Percentiles rank a stretch among this genome's conserved stretches.
phyloP scores from a whole-genome alignment of 1,284 basidiomycete genomes.

The Boletus semigastroideus region DNA sequence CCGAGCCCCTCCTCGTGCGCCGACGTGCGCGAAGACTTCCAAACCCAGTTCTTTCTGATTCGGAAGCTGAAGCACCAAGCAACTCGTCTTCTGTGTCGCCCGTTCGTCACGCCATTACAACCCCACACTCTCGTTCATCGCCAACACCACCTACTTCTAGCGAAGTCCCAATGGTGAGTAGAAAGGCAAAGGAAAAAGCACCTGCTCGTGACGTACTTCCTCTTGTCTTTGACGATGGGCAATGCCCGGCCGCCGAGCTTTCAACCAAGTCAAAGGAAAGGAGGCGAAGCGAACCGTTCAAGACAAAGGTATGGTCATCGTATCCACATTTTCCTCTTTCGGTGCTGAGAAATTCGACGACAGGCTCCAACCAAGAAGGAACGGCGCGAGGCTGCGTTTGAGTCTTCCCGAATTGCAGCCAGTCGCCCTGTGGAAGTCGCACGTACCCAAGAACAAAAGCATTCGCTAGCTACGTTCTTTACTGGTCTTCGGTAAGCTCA shows the following conservation, averaged over 20 bases:
- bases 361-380: conserved; percentile 36
- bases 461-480: conserved; percentile 25
- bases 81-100: conserved; percentile 31
- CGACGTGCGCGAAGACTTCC: conserved; percentile 8
- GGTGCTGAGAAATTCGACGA: conserved; percentile 4
- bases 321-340: background rate
- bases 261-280: conserved; percentile 22
- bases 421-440: conserved; percentile 31
- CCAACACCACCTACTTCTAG: conserved; percentile 36
- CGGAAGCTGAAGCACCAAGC: conserved; percentile 22
- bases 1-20: conserved; percentile 11
- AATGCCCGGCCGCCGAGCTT: conserved; percentile 4
- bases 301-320: conserved; percentile 25
- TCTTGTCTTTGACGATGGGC: conserved; percentile 26
- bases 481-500: conserved; percentile 21
- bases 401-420: conserved; percentile 33
- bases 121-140: conserved; percentile 31
- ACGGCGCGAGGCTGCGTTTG: conserved; percentile 25
- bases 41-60: conserved; percentile 18
- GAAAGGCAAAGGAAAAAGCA: conserved; percentile 31
- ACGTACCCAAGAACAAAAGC: conserved; percentile 27
- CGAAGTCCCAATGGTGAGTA: conserved; percentile 23
- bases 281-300: conserved; percentile 19
- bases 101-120: conserved; percentile 29
- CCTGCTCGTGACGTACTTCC: conserved; percentile 32